Evolutionary conservation across 2,329 filamentous ascomycete species (phyloP).

Genomic region (Akanthomyces muscarius): DNA sequence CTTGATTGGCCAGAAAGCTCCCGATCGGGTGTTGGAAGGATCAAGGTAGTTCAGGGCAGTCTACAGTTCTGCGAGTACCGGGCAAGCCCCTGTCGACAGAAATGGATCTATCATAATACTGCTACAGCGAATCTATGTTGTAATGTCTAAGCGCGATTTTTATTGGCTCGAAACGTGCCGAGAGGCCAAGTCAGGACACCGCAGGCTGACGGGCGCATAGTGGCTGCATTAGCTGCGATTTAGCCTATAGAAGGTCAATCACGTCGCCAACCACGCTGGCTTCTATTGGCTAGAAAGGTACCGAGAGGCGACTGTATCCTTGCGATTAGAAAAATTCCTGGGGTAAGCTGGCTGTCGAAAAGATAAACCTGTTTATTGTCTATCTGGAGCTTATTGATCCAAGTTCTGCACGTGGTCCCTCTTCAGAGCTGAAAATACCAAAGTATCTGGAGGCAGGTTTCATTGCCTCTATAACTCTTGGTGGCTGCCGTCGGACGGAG

Average conservation of each 20-base stretch:
- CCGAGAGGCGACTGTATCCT: neutral
- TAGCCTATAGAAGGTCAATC: neutral
- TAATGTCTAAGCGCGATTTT: neutral
- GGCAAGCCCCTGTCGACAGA: neutral
- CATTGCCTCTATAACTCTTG: neutral
- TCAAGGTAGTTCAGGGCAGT: neutral
- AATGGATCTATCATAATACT: neutral
- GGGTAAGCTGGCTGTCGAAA: neutral
- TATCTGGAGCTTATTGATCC: neutral
- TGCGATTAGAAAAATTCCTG: neutral
- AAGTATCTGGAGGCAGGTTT: neutral
- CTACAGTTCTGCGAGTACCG: neutral
- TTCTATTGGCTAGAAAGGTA: neutral
- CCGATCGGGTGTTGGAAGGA: neutral
- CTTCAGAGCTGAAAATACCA: neutral
- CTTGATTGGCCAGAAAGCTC: neutral
- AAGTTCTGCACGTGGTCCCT: neutral
- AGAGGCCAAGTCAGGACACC: neutral
- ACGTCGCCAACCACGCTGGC: neutral
- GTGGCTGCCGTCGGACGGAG: neutral
- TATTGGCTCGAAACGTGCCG: neutral
- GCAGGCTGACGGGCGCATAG: neutral
- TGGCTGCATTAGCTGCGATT: slow-evolving; percentile 13
- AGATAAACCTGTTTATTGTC: neutral
- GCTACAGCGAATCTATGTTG: neutral